Conservation (phyloP, 208 protist species). For the Crithidia brevicula region DNA sequence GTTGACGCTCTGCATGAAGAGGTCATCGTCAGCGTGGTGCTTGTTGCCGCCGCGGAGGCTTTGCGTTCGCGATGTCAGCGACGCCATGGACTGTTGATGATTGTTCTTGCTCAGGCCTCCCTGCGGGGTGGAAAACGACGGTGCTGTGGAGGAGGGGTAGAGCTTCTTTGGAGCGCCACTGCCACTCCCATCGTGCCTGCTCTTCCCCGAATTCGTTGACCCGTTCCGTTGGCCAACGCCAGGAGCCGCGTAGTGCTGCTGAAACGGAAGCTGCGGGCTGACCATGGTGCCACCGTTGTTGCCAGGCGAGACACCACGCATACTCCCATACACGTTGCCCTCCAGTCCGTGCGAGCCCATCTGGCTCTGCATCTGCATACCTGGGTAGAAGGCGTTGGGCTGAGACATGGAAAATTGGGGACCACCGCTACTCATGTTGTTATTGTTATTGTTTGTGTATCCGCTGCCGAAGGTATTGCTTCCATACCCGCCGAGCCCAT, state of each 20-base stretch:
- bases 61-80: neutral
- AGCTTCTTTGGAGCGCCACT: too few species aligned
- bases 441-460: neutral
- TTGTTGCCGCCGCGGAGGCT: neutral
- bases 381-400: neutral
- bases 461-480: neutral
- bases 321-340: neutral
- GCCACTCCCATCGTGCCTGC: too few species aligned
- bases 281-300: neutral
- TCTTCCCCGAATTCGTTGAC: too few species aligned
- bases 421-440: neutral
- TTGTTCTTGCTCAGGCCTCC: neutral
- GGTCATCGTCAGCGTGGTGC: neutral
- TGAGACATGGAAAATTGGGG: neutral
- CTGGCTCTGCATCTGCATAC: too few species aligned
- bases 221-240: too few species aligned
- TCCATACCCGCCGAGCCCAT: too few species aligned
- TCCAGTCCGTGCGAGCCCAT: neutral
- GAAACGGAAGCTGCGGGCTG: too few species aligned
- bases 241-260: too few species aligned
- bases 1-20: slow-evolving; percentile 1
- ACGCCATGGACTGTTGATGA: neutral
- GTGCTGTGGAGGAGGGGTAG: neutral
- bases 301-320: neutral
- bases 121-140: neutral